Percentiles rank a stretch among this genome's conserved stretches.
Conservation (phyloP, 2,329 filamentous ascomycete species). For the Colletotrichum echinochloae region DNA sequence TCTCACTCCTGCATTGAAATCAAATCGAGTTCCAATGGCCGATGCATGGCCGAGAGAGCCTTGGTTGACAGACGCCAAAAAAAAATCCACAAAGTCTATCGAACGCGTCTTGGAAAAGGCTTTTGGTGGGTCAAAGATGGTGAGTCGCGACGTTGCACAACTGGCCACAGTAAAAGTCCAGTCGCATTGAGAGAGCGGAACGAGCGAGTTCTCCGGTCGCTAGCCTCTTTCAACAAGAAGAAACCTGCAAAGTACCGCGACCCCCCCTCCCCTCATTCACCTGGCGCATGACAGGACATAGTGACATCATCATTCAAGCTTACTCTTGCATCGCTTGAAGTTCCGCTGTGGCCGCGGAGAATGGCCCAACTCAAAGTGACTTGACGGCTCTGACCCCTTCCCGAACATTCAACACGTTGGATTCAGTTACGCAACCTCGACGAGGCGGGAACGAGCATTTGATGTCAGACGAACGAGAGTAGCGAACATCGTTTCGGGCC, state of each 20-base stretch:
- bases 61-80: too few species aligned
- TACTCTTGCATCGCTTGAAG: background rate
- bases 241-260: background rate
- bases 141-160: background rate
- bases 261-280: too few species aligned
- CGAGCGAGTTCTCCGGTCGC: background rate
- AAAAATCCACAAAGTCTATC: too few species aligned
- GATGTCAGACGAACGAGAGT: constrained; percentile 14
- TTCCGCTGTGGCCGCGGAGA: constrained; percentile 8
- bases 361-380: background rate
- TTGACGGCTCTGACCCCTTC: background rate
- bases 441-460: constrained; percentile 9
- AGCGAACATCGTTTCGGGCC: constrained; percentile 7
- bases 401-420: background rate
- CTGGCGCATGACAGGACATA: background rate
- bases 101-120: background rate
- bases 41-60: background rate
- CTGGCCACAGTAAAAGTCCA: background rate
- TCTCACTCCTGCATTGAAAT: background rate
- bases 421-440: constrained; percentile 2
- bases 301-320: background rate
- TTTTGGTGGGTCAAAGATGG: background rate
- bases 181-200: background rate
- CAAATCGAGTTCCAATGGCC: too few species aligned
- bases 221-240: background rate